Evolutionary conservation across 2,329 filamentous ascomycete species (phyloP).

Genomic region (Paecilomyces formosus): DNA sequence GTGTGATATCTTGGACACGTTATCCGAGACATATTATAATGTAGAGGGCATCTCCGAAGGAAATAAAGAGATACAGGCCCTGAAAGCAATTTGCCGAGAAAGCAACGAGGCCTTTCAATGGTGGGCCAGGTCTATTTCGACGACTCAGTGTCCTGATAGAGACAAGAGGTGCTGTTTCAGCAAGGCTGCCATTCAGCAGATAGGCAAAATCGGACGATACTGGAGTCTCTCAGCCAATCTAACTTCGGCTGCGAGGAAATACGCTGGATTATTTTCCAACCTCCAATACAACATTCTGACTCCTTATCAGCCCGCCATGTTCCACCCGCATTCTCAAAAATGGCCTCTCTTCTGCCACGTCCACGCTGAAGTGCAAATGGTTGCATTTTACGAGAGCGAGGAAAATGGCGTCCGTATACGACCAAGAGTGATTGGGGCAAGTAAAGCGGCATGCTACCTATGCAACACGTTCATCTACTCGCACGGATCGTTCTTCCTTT

Average conservation of each 20-base stretch:
- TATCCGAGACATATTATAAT: not conserved
- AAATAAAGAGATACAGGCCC: not conserved
- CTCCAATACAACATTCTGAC: constrained; percentile 3
- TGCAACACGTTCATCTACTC: constrained; percentile 11
- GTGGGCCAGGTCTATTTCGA: not conserved
- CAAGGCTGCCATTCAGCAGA: constrained; percentile 3
- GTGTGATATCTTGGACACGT: not conserved
- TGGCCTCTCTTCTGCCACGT: constrained; percentile 2
- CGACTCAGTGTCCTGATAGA: not conserved
- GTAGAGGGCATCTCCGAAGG: not conserved
- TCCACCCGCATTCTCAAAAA: not conserved
- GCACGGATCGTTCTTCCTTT: constrained; percentile 8
- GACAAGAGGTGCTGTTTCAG: constrained; percentile 1
- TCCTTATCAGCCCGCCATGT: constrained; percentile 1
- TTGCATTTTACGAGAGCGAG: constrained; percentile 5
- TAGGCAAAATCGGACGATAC: constrained; percentile 11
- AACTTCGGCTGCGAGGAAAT: constrained; percentile 5
- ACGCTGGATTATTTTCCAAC: constrained; percentile 3
- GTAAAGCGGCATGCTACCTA: constrained; percentile 15
- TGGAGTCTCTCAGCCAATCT: constrained; percentile 8
- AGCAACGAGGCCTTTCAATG: constrained; percentile 5
- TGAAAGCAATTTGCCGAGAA: constrained; percentile 2
- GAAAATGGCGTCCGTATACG: not conserved
- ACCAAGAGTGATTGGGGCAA: constrained; percentile 12
- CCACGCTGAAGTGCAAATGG: constrained; percentile 14